A percentile compares a stretch with the other conserved stretches of the same genome.
Evolutionary conservation across 2,329 filamentous ascomycete genomes (phyloP).

Genomic region (Davidsoniella neocaledoniae): DNA sequence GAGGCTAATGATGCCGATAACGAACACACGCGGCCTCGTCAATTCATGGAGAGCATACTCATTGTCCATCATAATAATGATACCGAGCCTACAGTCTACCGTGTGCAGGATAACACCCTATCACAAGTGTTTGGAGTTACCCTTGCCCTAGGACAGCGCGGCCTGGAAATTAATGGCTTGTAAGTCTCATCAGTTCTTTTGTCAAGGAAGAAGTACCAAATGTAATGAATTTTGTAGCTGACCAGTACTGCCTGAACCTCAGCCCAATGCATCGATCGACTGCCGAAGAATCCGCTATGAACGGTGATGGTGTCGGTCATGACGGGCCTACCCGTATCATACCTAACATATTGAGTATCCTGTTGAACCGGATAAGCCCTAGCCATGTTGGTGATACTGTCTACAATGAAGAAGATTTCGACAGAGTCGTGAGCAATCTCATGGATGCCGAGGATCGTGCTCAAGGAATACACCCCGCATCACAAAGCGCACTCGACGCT

Average conservation of each 20-base stretch:
- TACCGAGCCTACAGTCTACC: not conserved
- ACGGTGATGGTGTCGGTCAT: not conserved
- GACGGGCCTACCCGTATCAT: too few species aligned
- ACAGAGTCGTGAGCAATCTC: slow-evolving; percentile 70
- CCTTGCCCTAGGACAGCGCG: not conserved
- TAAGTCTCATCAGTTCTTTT: too few species aligned
- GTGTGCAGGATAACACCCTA: not conserved
- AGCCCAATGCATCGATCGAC: not conserved
- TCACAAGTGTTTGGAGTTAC: not conserved
- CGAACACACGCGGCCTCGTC: not conserved
- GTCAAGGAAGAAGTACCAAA: not conserved
- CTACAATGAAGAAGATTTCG: slow-evolving; percentile 77
- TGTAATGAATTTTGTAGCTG: not conserved
- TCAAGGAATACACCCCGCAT: slow-evolving; percentile 68
- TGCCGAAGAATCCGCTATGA: not conserved
- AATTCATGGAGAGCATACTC: not conserved
- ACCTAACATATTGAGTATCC: not conserved
- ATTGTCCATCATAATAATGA: not conserved
- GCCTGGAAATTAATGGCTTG: not conserved
- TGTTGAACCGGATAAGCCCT: not conserved
- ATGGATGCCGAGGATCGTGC: slow-evolving; percentile 70
- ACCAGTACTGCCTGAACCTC: not conserved
- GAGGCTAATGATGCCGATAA: not conserved
- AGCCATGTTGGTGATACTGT: slow-evolving; percentile 54
- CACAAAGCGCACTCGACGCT: slow-evolving; percentile 53